Evolutionary conservation across 306 rosid species (phyloP).

Genomic region (Astragalus glycyphyllos): DNA sequence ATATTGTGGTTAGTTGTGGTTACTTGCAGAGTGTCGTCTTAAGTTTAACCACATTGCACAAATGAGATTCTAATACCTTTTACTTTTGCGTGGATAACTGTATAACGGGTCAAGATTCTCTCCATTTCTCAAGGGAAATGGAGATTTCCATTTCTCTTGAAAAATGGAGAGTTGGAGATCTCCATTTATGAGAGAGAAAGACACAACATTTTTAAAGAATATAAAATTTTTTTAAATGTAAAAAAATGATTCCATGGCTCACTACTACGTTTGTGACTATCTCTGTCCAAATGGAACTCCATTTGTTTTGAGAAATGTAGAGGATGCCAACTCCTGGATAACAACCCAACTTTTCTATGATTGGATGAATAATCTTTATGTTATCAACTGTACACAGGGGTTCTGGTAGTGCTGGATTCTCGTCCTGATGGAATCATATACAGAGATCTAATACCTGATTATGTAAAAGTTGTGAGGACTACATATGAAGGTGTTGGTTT

Average conservation of each 20-base stretch:
- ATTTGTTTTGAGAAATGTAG: too few relatives aligned
- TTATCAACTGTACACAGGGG: conserved; percentile 61
- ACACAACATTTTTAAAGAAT: too few relatives aligned
- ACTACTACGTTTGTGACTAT: too few relatives aligned
- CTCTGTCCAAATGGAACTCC: too few relatives aligned
- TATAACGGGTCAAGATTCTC: too few relatives aligned
- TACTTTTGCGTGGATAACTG: neutral
- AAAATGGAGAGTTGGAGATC: too few relatives aligned
- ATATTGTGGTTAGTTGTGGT: neutral
- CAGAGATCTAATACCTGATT: conserved; percentile 80
- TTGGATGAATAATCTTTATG: conserved; percentile 13
- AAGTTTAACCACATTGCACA: conserved; percentile 15
- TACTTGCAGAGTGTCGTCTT: conserved; percentile 16
- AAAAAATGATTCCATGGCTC: too few relatives aligned
- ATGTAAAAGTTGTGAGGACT: conserved; percentile 75
- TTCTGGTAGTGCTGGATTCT: conserved; percentile 83
- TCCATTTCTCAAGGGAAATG: too few relatives aligned
- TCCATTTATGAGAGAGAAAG: too few relatives aligned
- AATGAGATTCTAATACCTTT: neutral
- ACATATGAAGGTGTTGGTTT: conserved; percentile 79
- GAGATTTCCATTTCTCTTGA: too few relatives aligned
- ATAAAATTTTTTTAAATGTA: too few relatives aligned
- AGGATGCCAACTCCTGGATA: too few relatives aligned
- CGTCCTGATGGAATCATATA: conserved; percentile 82
- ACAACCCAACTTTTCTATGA: conserved; percentile 2